A percentile compares a stretch with the other conserved stretches of the same genome.
Conservation (phyloP, 495 filamentous ascomycete genomes). For the Massariosphaeria phaeospora region DNA sequence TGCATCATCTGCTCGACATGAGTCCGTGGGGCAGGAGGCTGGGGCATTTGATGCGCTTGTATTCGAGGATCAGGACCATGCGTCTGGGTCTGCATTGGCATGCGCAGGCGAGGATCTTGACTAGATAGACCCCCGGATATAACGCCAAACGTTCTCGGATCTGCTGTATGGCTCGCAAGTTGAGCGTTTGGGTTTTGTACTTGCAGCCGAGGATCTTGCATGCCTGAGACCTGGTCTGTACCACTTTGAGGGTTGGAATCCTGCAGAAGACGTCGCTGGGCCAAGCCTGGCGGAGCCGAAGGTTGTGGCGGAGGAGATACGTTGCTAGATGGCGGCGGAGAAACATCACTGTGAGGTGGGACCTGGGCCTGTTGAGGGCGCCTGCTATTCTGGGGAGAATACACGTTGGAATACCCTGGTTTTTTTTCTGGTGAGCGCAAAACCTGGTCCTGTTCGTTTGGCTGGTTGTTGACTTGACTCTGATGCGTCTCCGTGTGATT, state of each 20-base stretch:
- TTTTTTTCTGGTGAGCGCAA: neutral
- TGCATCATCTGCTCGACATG: conserved; percentile 29
- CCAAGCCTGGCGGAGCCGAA: neutral
- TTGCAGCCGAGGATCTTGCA: conserved; percentile 7
- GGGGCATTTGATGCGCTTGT: too few relatives aligned
- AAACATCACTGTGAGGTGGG: conserved; percentile 7
- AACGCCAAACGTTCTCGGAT: neutral
- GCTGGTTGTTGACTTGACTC: neutral
- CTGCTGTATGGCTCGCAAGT: neutral
- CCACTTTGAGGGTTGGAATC: neutral
- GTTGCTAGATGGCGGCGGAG: conserved; percentile 14
- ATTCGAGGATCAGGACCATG: conserved; percentile 10
- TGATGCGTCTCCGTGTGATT: neutral
- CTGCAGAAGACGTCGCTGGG: neutral
- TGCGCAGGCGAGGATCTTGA: conserved; percentile 19
- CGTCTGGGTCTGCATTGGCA: neutral
- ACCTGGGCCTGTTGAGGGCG: neutral
- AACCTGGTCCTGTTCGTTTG: neutral
- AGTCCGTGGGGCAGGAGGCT: too few relatives aligned
- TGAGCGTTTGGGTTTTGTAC: neutral
- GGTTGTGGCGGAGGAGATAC: conserved; percentile 23
- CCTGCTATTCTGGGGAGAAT: conserved; percentile 1
- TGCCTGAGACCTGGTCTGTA: neutral
- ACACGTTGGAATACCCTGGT: neutral
- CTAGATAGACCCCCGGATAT: neutral